Conservation (phyloP, 2,329 filamentous ascomycete genomes). For the Cadophora sp. region DNA sequence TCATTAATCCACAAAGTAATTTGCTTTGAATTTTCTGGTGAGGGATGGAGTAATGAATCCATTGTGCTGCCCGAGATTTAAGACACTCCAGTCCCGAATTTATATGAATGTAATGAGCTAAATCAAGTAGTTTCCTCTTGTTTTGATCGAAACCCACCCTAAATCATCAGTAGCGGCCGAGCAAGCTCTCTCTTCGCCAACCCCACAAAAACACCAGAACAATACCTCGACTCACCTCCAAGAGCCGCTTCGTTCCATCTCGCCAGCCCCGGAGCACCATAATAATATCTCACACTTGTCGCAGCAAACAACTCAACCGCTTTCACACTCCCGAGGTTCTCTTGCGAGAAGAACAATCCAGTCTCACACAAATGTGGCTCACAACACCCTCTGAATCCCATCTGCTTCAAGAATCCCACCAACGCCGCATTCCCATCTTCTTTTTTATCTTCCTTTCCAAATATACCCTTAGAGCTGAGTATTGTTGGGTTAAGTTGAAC, state of each 20-base stretch:
- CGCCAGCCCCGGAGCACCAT: conserved; percentile 23
- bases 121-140: no score
- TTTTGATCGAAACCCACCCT: neutral
- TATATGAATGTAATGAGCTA: neutral
- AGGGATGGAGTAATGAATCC: no score
- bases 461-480: neutral
- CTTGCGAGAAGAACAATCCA: conserved; percentile 17
- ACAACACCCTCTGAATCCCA: neutral
- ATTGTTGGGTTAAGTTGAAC: neutral
- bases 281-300: conserved; percentile 21
- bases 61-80: no score
- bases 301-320: conserved; percentile 28
- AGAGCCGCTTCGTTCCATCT: neutral
- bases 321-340: neutral
- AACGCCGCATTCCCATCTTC: neutral
- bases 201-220: conserved; percentile 16
- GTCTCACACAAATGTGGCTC: conserved; percentile 7
- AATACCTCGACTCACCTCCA: neutral
- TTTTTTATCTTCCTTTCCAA: neutral
- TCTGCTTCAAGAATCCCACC: conserved; percentile 10
- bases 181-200: conserved; percentile 9
- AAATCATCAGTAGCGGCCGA: conserved; percentile 13
- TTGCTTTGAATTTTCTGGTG: no score
- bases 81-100: neutral
- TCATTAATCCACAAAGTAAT: no score